These are phyloP conservation scores for Xylariaceae sp. DNA, from an alignment of 2,329 filamentous ascomycete genomes.

Conservation along the genomic window DNA sequence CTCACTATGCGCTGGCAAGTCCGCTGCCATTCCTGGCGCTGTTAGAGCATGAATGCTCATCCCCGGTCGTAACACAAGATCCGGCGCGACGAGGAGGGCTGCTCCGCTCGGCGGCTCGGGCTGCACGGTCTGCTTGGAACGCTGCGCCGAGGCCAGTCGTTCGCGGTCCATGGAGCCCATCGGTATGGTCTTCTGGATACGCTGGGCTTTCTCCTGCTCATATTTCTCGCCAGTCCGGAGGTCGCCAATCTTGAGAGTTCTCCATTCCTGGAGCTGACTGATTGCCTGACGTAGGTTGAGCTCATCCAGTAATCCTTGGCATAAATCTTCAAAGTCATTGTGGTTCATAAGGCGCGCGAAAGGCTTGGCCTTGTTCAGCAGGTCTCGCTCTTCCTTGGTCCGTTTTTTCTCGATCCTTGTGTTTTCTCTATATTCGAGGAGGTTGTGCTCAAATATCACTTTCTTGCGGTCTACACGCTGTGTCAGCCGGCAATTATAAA, in stretches of 20 bases:
- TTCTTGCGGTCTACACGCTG: conserved; percentile 92
- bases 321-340: conserved; percentile 81
- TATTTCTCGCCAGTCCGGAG: conserved; percentile 86
- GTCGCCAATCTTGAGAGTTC: conserved; percentile 76
- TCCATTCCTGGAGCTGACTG: conserved; percentile 88
- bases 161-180: conserved; percentile 83
- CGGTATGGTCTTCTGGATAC: conserved; percentile 65
- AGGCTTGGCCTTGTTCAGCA: conserved; percentile 90
- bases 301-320: conserved; percentile 82
- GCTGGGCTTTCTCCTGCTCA: conserved; percentile 77
- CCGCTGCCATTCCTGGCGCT: conserved; percentile 24
- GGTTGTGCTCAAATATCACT: conserved; percentile 90
- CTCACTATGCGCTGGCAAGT: conserved; percentile 45
- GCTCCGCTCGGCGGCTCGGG: conserved; percentile 71
- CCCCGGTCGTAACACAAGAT: conserved; percentile 61
- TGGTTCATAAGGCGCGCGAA: conserved; percentile 97
- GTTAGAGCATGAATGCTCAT: conserved; percentile 28
- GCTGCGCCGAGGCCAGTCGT: conserved; percentile 65
- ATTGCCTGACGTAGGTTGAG: conserved; percentile 89
- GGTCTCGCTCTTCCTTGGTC: conserved; percentile 88
- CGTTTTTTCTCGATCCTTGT: conserved; percentile 86
- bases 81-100: conserved; percentile 71
- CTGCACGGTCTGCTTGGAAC: conserved; percentile 61
- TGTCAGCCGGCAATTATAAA: conserved; percentile 90
- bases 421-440: conserved; percentile 92